Conservation (phyloP, 192 early-diverging fungal species). For the Umbelopsis vinacea region DNA sequence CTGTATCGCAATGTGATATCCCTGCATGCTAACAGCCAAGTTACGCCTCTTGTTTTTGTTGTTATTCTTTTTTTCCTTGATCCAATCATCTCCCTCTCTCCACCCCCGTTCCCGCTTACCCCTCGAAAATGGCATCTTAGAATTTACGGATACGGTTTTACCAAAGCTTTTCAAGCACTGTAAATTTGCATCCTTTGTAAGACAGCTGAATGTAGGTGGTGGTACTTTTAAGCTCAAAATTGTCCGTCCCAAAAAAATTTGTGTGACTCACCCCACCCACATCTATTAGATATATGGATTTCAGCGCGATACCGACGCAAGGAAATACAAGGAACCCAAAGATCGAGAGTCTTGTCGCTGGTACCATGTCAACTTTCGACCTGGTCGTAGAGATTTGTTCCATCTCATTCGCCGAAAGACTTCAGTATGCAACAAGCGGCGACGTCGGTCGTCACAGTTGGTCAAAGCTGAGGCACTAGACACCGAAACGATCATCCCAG, state of each 20-base stretch:
- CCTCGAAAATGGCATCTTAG: constrained; percentile 23
- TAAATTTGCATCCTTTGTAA: constrained; percentile 55
- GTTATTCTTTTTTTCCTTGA: too few relatives aligned
- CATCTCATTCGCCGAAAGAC: constrained; percentile 47
- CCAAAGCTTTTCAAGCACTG: constrained; percentile 54
- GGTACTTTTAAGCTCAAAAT: too few relatives aligned
- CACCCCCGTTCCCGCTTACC: neutral
- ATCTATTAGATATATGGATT: constrained; percentile 50
- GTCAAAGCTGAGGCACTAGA: constrained; percentile 26
- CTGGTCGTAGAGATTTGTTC: constrained; percentile 45
- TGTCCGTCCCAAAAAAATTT: too few relatives aligned
- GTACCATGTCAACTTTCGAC: constrained; percentile 49
- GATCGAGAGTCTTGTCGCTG: constrained; percentile 49
- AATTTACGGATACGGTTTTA: constrained; percentile 48
- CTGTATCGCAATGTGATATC: neutral
- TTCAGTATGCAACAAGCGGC: constrained; percentile 40
- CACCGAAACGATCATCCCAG: constrained; percentile 25
- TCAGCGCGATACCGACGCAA: constrained; percentile 51
- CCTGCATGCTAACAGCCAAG: constrained; percentile 13
- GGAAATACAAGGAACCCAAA: constrained; percentile 52
- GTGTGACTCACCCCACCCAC: too few relatives aligned
- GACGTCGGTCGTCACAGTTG: constrained; percentile 3
- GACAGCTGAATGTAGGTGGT: constrained; percentile 51
- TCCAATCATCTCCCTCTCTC: neutral
- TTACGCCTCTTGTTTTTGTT: neutral